A percentile compares a stretch with the other conserved stretches of the same genome.
phyloP scores from a whole-genome alignment of 176 grass and related monocot species.

The Aegilops speltoides region DNA sequence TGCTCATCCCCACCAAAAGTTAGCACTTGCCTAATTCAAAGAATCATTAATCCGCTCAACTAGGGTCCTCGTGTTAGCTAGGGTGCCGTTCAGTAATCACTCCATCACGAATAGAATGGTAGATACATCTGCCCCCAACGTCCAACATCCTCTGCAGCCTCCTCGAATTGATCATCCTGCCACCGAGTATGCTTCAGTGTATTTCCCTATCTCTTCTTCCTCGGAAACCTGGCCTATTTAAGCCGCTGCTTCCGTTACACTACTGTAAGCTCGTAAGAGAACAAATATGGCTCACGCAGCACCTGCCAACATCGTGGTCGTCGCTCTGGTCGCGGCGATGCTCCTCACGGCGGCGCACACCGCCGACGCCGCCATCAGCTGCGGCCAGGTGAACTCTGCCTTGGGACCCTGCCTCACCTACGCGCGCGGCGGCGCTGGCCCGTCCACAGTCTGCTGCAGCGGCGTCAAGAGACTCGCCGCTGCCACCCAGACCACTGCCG shows the following conservation, averaged over 20 bases:
- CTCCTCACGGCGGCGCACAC: background rate
- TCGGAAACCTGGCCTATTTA: background rate
- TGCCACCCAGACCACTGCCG: slow-evolving; percentile 6
- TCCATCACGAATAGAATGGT: background rate
- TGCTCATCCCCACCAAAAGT: too few relatives aligned
- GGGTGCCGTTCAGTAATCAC: background rate
- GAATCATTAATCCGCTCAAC: background rate
- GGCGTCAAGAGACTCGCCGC: slow-evolving; percentile 26
- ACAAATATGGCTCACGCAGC: background rate
- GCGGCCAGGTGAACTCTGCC: slow-evolving; percentile 28
- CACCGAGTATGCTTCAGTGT: too few relatives aligned
- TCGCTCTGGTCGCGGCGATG: slow-evolving; percentile 4
- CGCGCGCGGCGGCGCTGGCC: slow-evolving; percentile 12
- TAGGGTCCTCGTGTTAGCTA: background rate
- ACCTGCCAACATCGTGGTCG: background rate
- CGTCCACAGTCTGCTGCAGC: slow-evolving; percentile 26
- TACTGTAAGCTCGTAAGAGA: background rate
- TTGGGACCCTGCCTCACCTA: slow-evolving; percentile 40
- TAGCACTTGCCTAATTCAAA: background rate
- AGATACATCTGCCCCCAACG: background rate
- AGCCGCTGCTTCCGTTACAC: background rate
- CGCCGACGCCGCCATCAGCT: slow-evolving; percentile 16
- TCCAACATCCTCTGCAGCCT: background rate
- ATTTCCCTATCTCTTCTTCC: too few relatives aligned
- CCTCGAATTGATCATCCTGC: background rate